These are phyloP conservation scores for Dactylonectria estremocensis DNA, from an alignment of 2,329 filamentous ascomycete genomes.

Conservation along the genomic window DNA sequence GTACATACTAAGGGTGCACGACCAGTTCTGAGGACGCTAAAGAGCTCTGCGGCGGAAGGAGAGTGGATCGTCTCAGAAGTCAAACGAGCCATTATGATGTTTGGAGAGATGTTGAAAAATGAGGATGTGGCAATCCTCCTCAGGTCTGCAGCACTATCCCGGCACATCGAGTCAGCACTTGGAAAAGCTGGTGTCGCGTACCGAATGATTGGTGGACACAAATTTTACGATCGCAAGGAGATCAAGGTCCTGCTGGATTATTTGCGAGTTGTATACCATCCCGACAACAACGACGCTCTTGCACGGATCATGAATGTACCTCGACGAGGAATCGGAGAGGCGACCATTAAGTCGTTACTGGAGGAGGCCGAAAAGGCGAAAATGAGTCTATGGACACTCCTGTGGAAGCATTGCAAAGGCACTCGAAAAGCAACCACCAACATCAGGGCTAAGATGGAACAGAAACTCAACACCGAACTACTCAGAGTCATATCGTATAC, in stretches of 20 bases:
- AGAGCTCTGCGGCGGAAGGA: constrained; percentile 80
- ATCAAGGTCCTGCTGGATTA: constrained; percentile 93
- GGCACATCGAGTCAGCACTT: constrained; percentile 87
- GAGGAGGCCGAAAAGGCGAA: constrained; percentile 82
- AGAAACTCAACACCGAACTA: constrained; percentile 67
- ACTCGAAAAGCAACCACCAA: constrained; percentile 63
- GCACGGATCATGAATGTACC: constrained; percentile 89
- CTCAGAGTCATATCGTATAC: constrained; percentile 59
- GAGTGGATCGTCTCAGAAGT: constrained; percentile 93
- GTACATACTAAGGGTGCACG: constrained; percentile 85
- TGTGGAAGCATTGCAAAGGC: constrained; percentile 70
- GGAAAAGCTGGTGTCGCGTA: constrained; percentile 88
- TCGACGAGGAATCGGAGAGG: constrained; percentile 84
- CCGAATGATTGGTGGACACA: constrained; percentile 89
- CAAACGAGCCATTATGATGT: constrained; percentile 77
- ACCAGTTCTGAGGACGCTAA: constrained; percentile 85
- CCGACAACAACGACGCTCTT: constrained; percentile 89
- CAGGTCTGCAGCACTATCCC: constrained; percentile 86
- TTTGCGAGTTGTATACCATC: constrained; percentile 86
- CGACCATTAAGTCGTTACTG: constrained; percentile 80
- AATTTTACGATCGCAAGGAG: constrained; percentile 93
- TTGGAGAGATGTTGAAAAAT: constrained; percentile 79
- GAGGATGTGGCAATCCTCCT: constrained; percentile 90
- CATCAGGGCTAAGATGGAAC: constrained; percentile 66
- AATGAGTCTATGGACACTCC: constrained; percentile 82